Evolutionary conservation across 1,139 yeast genomes (phyloP).

Genomic region (Lodderomyces orthopsilosis): DNA sequence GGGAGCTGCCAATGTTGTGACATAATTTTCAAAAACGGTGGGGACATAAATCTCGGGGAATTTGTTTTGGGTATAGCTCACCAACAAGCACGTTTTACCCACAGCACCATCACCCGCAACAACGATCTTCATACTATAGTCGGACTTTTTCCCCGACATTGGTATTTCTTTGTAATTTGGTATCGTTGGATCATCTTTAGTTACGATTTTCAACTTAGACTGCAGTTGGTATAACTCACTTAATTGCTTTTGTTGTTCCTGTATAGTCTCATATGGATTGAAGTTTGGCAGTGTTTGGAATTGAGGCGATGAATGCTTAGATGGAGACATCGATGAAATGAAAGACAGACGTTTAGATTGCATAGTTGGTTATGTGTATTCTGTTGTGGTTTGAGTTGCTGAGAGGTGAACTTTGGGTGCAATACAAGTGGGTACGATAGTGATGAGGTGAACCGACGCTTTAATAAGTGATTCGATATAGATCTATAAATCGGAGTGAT

Average conservation of each 20-base stretch:
- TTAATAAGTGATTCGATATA: background rate
- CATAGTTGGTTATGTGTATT: background rate
- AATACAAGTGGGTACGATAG: background rate
- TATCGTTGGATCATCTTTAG: constrained; percentile 38
- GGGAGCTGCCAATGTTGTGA: constrained; percentile 60
- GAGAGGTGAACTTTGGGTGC: too few species aligned
- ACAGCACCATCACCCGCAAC: constrained; percentile 96
- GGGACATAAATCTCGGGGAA: constrained; percentile 85
- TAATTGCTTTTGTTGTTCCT: constrained; percentile 28
- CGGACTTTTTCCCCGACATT: constrained; percentile 26
- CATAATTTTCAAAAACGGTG: constrained; percentile 83
- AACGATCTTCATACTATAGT: constrained; percentile 60
- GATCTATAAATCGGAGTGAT: too few species aligned
- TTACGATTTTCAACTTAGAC: constrained; percentile 28
- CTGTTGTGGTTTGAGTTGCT: background rate
- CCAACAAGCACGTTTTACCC: constrained; percentile 85
- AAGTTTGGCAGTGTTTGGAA: constrained; percentile 3
- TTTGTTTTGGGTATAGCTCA: constrained; percentile 75
- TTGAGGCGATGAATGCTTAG: constrained; percentile 1
- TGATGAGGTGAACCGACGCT: background rate
- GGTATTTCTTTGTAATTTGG: constrained; percentile 37
- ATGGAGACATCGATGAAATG: constrained; percentile 6
- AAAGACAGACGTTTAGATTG: constrained; percentile 4
- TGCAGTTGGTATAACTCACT: constrained; percentile 17
- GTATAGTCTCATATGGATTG: constrained; percentile 7